Evolutionary conservation across 306 rosid genomes (phyloP), one percentile per base, ranked within the genome.

Genomic region (Trichosanthes truncata): DNA sequence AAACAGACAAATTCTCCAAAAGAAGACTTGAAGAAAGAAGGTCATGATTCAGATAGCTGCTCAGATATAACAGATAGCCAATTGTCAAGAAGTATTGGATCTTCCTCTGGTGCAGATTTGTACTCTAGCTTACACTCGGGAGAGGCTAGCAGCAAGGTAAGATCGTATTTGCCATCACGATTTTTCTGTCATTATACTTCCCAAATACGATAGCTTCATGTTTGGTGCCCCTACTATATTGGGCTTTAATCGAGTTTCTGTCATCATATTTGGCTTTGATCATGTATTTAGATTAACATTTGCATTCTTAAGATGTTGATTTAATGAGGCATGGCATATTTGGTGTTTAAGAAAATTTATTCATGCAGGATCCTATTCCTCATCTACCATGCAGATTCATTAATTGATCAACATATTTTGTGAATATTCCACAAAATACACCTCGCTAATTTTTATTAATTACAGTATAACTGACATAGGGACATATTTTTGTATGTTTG

Each of bases 61-160:
- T 86, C 90, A 23, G 87, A 86, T 72, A 84, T 74, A 59, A 84
- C 85, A 72, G 82, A 76, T 20, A 82, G 79, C 75, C 75, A 84
- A 63, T 52, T 63, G 62, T 82, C 74, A 40, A 73, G 67, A 76
- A 88, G 91, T 71, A 23, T 69, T 13, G 83, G 67, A 79, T 82
- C 87, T 61, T 89, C 87, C 63, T 85, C 88, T 61, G 66, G 84
- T 21, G 87, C 72, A 78, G 84, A 86, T 75, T 79, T 84, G 68
- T 81, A 71, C 81, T 87, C 88, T 80, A 85, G 68, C 63, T 82
- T 84, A 5, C 82, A 77, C 56, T 83, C 88, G 1, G 90, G 90
- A 78, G 89, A 87, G 51, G 80, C 73, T 75, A 84, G 82, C 81
- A 89, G 89, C 80, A 75, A 77, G 83, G 92, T 83, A 81, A 59